phyloP scores from a whole-genome alignment of 2,329 filamentous ascomycete species.

The Sporothrix pseudoabietina region DNA sequence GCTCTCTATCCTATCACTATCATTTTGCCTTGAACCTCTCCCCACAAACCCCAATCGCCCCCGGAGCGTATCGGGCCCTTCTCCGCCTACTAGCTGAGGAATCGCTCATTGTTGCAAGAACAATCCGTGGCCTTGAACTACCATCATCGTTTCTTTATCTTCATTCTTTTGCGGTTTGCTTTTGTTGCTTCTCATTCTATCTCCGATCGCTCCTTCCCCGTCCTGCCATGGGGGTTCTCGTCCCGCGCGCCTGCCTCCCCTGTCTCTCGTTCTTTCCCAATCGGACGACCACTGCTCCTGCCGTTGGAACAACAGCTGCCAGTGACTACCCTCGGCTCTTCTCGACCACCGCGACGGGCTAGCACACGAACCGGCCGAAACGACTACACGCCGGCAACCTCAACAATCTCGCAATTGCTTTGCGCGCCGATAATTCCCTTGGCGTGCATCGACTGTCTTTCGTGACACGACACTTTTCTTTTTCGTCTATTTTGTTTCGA shows the following conservation, averaged over 20 bases:
- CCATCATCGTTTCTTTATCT: not conserved
- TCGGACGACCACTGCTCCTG: not conserved
- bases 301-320: constrained; percentile 6
- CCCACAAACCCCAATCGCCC: constrained; percentile 19
- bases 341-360: constrained; percentile 13
- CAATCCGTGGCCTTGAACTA: not conserved
- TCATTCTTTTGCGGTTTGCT: not conserved
- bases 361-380: not conserved
- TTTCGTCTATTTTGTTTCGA: not conserved
- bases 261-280: constrained; percentile 23
- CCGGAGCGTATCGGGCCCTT: constrained; percentile 18
- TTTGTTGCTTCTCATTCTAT: not conserved
- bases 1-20: not conserved
- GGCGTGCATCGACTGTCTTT: not conserved
- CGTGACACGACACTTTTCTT: not conserved
- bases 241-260: not conserved
- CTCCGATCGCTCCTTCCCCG: constrained; percentile 11
- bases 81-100: constrained; percentile 23
- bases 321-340: constrained; percentile 25
- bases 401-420: constrained; percentile 1
- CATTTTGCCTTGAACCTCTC: not conserved
- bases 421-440: not conserved
- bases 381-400: not conserved
- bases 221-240: constrained; percentile 12
- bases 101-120: constrained; percentile 2